A percentile compares a stretch with the other conserved stretches of the same genome.
These are phyloP conservation scores for Solanum tarijense DNA, from an alignment of 257 asterid species.

Conservation along the genomic window DNA sequence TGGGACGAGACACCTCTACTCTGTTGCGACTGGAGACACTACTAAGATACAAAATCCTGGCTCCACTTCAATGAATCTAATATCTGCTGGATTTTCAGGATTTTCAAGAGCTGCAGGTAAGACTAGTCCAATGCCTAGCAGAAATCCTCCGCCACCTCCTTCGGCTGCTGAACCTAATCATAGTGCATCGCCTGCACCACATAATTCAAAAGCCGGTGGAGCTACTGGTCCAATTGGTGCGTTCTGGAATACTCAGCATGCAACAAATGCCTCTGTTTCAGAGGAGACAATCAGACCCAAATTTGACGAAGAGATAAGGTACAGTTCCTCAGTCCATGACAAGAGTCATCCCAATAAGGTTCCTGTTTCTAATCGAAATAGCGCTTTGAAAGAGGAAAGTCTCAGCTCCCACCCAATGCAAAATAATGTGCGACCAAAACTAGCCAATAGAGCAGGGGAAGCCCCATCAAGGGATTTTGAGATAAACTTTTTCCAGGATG, in stretches of 20 bases:
- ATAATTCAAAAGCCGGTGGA: slow-evolving; percentile 38
- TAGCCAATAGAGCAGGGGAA: slow-evolving; percentile 21
- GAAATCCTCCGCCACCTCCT: slow-evolving; percentile 90
- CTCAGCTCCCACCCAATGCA: slow-evolving; percentile 10
- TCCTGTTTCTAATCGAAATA: slow-evolving; percentile 12
- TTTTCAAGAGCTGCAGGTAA: slow-evolving; percentile 51
- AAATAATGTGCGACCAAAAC: slow-evolving; percentile 20
- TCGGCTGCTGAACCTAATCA: slow-evolving; percentile 39
- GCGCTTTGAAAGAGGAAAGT: slow-evolving; percentile 19
- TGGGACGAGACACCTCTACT: background rate
- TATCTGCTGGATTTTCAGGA: slow-evolving; percentile 35
- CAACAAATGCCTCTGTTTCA: slow-evolving; percentile 36
- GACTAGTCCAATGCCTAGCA: slow-evolving; percentile 73
- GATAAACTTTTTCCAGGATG: slow-evolving; percentile 44
- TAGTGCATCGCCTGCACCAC: slow-evolving; percentile 31
- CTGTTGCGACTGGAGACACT: background rate
- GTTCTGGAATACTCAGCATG: slow-evolving; percentile 86
- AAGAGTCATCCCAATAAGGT: slow-evolving; percentile 15
- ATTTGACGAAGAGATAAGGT: slow-evolving; percentile 49
- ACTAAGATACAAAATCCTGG: background rate
- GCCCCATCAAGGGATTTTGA: slow-evolving; percentile 23
- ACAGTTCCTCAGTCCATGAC: slow-evolving; percentile 31
- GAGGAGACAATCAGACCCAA: slow-evolving; percentile 52
- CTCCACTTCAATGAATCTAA: background rate
- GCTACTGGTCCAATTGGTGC: slow-evolving; percentile 59